These are phyloP conservation scores for Fraxinus ornus DNA, from an alignment of 305 asterid genomes.

Conservation along the genomic window DNA sequence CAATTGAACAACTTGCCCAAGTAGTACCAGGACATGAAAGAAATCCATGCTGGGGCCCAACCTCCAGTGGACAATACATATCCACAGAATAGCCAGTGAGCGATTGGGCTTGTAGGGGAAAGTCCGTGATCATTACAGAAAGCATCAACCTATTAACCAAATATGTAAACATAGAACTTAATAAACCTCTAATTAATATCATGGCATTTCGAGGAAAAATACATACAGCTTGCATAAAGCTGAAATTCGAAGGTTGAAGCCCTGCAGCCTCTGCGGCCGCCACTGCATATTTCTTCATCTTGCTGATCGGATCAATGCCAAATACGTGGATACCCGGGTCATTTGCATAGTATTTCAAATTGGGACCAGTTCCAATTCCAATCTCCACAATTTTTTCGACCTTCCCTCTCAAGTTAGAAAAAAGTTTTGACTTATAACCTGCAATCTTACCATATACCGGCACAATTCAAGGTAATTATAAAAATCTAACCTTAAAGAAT, in stretches of 20 bases:
- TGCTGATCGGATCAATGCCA: conserved; percentile 79
- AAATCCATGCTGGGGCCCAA: background rate
- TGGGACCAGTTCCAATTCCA: conserved; percentile 96
- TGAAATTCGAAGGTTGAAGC: conserved; percentile 52
- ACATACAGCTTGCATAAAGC: conserved; percentile 68
- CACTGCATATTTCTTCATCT: conserved; percentile 81
- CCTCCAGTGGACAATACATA: background rate
- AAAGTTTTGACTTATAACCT: conserved; percentile 64
- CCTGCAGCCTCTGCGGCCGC: conserved; percentile 74
- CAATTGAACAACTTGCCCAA: background rate
- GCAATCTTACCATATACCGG: conserved; percentile 55
- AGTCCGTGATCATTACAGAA: background rate
- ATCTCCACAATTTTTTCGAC: conserved; percentile 63
- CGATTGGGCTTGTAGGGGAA: background rate
- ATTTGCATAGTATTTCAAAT: conserved; percentile 68
- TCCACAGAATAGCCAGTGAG: background rate
- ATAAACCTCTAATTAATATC: background rate
- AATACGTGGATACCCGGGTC: conserved; percentile 43
- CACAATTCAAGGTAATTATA: conserved; percentile 12
- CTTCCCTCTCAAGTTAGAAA: conserved; percentile 65
- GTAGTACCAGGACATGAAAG: background rate
- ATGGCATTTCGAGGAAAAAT: background rate
- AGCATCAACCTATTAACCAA: background rate
- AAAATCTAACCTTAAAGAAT: background rate
- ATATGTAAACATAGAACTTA: background rate